These are phyloP conservation scores for Neurospora sp. DNA, from an alignment of 495 filamentous ascomycete genomes.

Conservation along the genomic window DNA sequence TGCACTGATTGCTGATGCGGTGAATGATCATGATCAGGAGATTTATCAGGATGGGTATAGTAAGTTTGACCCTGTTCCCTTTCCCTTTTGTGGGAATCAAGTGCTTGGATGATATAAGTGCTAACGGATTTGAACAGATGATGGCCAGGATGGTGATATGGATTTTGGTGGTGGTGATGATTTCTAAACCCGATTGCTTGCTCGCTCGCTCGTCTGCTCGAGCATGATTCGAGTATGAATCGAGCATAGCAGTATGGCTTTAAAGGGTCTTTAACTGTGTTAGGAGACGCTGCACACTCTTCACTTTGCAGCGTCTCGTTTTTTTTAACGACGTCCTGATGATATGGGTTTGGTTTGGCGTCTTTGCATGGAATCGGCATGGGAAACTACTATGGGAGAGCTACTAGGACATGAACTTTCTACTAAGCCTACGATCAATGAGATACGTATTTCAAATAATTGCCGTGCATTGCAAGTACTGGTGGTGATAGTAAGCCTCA, in stretches of 20 bases:
- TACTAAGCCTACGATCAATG: not conserved
- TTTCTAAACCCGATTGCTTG: slow-evolving; percentile 34
- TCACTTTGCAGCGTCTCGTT: not conserved
- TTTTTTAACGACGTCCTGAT: not conserved
- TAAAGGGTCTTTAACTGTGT: too few relatives aligned
- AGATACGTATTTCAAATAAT: not conserved
- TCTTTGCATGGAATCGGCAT: not conserved
- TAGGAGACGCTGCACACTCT: not conserved
- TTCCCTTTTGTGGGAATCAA: too few relatives aligned
- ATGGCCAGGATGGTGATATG: slow-evolving; percentile 26
- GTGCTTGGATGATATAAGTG: too few relatives aligned
- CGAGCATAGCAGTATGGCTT: too few relatives aligned
- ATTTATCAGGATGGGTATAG: slow-evolving; percentile 38
- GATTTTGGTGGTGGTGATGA: slow-evolving; percentile 44
- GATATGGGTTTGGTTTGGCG: not conserved
- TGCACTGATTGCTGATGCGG: slow-evolving; percentile 52
- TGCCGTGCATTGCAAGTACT: not conserved
- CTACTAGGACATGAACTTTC: not conserved
- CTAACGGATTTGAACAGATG: slow-evolving; percentile 19
- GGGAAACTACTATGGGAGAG: not conserved
- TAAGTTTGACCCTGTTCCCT: slow-evolving; percentile 14
- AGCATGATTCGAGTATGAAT: not conserved
- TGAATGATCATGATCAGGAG: slow-evolving; percentile 48
- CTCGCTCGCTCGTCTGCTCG: not conserved
- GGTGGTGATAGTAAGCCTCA: too few relatives aligned